Conservation (phyloP, 2,329 filamentous ascomycete species). For the Orbilia blumenaviensis region DNA sequence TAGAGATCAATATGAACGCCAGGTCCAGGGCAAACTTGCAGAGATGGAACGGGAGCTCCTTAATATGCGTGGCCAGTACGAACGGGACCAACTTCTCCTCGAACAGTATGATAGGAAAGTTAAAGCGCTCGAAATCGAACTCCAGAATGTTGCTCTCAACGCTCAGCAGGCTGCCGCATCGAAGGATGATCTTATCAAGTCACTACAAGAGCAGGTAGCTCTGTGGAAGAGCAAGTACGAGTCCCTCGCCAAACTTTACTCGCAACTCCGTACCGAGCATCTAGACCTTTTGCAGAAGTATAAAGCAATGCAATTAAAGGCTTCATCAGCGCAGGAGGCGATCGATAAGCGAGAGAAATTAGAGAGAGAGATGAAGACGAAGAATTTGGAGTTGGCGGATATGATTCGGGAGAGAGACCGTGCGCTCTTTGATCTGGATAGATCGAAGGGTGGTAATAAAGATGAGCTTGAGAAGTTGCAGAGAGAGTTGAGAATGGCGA, state of each 20-base stretch:
- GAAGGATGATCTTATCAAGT: slow-evolving; percentile 91
- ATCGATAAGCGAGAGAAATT: slow-evolving; percentile 94
- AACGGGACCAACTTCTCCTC: slow-evolving; percentile 95
- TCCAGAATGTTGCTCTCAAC: slow-evolving; percentile 81
- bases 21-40: slow-evolving; percentile 93
- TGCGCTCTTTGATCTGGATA: slow-evolving; percentile 90
- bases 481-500: slow-evolving; percentile 88
- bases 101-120: slow-evolving; percentile 94
- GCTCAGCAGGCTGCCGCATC: slow-evolving; percentile 84
- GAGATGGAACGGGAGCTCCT: slow-evolving; percentile 96
- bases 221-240: slow-evolving; percentile 98
- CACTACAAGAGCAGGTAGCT: slow-evolving; percentile 95
- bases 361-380: slow-evolving; percentile 97
- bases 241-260: slow-evolving; percentile 94
- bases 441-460: slow-evolving; percentile 82
- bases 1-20: slow-evolving; percentile 87
- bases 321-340: slow-evolving; percentile 94
- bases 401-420: slow-evolving; percentile 98
- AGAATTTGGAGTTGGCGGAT: slow-evolving; percentile 97
- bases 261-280: slow-evolving; percentile 93
- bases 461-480: slow-evolving; percentile 95
- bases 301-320: slow-evolving; percentile 94
- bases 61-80: slow-evolving; percentile 91
- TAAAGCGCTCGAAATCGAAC: slow-evolving; percentile 88
- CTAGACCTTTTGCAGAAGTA: slow-evolving; percentile 94